Evolutionary conservation across 1,284 basidiomycete genomes (phyloP), one percentile per base, ranked within the genome.

Genomic region (Coniferiporia weirii): DNA sequence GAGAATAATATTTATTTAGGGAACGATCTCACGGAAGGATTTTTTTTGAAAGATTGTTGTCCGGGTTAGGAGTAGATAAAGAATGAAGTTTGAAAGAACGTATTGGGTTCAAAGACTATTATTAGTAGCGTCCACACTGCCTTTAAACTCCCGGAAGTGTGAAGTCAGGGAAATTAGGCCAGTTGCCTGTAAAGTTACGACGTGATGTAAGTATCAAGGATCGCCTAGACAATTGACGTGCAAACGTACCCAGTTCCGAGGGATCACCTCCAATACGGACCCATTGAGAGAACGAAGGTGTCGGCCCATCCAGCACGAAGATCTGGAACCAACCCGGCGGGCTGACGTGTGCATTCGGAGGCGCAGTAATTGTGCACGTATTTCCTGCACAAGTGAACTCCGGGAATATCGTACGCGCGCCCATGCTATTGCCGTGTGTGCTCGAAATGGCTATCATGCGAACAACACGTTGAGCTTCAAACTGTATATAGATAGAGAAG

Each of bases 341-440:
- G 17, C 83, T 83, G 27, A 91, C 74, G 62, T 75, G 72, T n/a
- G 78, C 71, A 62, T 85, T 83, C 0, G 87, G 87, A 3, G 89
- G 89, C 0, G 85, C 86, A 2, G 77, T 81, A 66, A 91, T 80
- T 0, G 79, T 83, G 64, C 88, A 88, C 5, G 76, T 77, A 51
- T 75, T 83, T 4, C 85, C 85, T 3, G 70, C 55, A 71, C 88
- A 89, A 0, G 75, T 73, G 69, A 88, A 85, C 4, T 71, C 77
- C 1, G 87, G 88, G 76, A 89, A 89, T 63, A 89, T 73, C 0
- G 82, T 85, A 50, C 87, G 76, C 4, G 79, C 76, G 4, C 85
- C 87, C 85, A 89, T 88, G 2, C 80, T 74, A 65, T 88, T 89
- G n/a, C 87, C 87, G 65, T 90, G 87, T 0, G 87, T 89, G 63